Evolutionary conservation across 2,329 filamentous ascomycete genomes (phyloP).

Genomic region (Colletotrichum brevisporum): DNA sequence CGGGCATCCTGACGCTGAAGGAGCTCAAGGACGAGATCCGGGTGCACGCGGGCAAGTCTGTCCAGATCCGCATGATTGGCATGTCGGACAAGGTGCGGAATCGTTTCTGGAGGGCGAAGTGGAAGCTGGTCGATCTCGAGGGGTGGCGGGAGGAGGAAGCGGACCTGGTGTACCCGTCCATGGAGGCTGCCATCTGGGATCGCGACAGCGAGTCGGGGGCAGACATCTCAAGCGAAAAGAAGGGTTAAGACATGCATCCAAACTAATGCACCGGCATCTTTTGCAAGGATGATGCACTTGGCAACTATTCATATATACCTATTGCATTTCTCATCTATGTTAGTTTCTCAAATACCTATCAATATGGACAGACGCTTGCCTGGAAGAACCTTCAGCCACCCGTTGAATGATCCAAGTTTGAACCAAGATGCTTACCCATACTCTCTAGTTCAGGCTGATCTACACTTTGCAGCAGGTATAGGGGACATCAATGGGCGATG

Average conservation of each 20-base stretch:
- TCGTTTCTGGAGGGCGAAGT: constrained; percentile 56
- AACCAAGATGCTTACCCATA: too few relatives aligned
- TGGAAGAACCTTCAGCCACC: too few relatives aligned
- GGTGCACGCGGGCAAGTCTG: constrained; percentile 61
- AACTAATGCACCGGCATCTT: neutral
- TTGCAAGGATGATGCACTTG: too few relatives aligned
- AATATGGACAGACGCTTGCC: too few relatives aligned
- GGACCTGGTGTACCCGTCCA: constrained; percentile 36
- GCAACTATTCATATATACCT: too few relatives aligned
- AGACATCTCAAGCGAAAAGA: constrained; percentile 26
- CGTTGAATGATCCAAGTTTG: too few relatives aligned
- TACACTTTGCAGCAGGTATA: too few relatives aligned
- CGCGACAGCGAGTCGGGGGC: constrained; percentile 30
- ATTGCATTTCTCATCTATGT: too few relatives aligned
- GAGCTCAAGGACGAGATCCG: constrained; percentile 64
- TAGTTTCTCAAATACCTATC: too few relatives aligned
- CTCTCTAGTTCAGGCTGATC: too few relatives aligned
- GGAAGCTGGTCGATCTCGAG: constrained; percentile 44
- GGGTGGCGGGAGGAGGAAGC: constrained; percentile 37
- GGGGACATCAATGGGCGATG: too few relatives aligned
- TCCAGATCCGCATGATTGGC: constrained; percentile 65
- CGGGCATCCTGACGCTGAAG: constrained; percentile 64
- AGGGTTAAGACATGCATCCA: neutral
- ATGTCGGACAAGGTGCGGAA: constrained; percentile 59
- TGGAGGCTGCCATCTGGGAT: constrained; percentile 38